A percentile compares a stretch with the other conserved stretches of the same genome.
These are phyloP conservation scores for Fistulifera solaris DNA, from an alignment of 108 stramenopile genomes.

Conservation along the genomic window DNA sequence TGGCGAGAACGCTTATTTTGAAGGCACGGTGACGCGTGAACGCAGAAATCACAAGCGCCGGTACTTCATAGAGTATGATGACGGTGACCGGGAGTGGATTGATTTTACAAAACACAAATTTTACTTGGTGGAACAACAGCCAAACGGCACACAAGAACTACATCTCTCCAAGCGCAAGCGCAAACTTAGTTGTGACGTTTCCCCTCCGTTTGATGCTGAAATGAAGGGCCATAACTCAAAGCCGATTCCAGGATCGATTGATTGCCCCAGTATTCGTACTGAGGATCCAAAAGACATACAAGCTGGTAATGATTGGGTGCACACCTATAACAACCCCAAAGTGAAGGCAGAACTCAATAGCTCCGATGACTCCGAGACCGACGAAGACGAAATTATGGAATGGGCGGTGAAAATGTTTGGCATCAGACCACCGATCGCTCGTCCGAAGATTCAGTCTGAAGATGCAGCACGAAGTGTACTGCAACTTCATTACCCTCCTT, in stretches of 20 bases:
- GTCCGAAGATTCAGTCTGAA: no score
- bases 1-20: constrained; percentile 11
- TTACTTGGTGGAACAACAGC: background rate
- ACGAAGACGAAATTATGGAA: background rate
- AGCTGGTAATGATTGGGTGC: no score
- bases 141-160: background rate
- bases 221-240: no score
- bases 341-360: no score
- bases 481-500: no score
- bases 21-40: constrained; percentile 3
- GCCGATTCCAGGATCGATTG: no score
- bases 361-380: background rate
- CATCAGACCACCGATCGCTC: constrained; percentile 3
- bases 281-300: no score
- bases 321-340: no score
- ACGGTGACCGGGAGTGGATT: constrained; percentile 11
- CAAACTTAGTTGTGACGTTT: no score
- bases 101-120: constrained; percentile 4
- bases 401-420: constrained; percentile 10
- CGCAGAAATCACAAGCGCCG: constrained; percentile 2
- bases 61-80: constrained; percentile 11
- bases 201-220: no score
- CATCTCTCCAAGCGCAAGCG: background rate
- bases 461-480: no score
- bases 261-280: no score